Conservation (phyloP, 306 rosid species). For the Rubus parviflorus region DNA sequence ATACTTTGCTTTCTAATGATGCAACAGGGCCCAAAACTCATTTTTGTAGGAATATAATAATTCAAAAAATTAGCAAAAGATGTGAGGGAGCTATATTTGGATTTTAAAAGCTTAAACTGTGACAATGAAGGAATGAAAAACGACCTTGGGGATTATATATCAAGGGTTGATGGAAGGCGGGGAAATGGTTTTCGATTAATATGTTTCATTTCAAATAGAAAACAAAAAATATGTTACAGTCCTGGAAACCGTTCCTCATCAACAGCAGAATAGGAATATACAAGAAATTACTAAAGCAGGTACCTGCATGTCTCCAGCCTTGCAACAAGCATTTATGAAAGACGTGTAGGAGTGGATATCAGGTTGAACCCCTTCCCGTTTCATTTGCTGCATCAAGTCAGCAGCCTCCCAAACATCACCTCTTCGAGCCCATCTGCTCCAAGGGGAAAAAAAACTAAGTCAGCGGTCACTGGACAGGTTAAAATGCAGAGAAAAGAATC, state of each 20-base stretch:
- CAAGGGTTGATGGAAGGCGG: not conserved
- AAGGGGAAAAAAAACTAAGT: slow-evolving; percentile 18
- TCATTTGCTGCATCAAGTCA: slow-evolving; percentile 95
- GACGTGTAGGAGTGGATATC: slow-evolving; percentile 95
- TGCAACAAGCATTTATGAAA: slow-evolving; percentile 88
- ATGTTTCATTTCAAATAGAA: not conserved
- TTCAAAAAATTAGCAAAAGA: not conserved
- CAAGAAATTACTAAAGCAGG: not conserved
- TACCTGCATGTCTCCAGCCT: slow-evolving; percentile 96
- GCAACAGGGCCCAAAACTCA: not conserved
- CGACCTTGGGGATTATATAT: not conserved
- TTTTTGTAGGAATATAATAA: not conserved
- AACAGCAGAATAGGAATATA: not conserved
- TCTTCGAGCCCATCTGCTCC: slow-evolving; percentile 88
- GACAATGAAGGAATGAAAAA: not conserved
- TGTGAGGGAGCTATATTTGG: not conserved
- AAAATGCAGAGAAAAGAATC: slow-evolving; percentile 8
- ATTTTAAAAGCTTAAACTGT: not conserved
- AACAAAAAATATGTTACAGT: not conserved
- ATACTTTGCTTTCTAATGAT: not conserved
- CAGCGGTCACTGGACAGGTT: slow-evolving; percentile 6
- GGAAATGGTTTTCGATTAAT: not conserved
- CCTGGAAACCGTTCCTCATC: not conserved
- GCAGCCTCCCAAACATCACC: slow-evolving; percentile 99
- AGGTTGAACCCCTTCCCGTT: slow-evolving; percentile 72